These are phyloP conservation scores for Aschersonia sp. DNA, from an alignment of 2,329 filamentous ascomycete genomes.

Conservation along the genomic window DNA sequence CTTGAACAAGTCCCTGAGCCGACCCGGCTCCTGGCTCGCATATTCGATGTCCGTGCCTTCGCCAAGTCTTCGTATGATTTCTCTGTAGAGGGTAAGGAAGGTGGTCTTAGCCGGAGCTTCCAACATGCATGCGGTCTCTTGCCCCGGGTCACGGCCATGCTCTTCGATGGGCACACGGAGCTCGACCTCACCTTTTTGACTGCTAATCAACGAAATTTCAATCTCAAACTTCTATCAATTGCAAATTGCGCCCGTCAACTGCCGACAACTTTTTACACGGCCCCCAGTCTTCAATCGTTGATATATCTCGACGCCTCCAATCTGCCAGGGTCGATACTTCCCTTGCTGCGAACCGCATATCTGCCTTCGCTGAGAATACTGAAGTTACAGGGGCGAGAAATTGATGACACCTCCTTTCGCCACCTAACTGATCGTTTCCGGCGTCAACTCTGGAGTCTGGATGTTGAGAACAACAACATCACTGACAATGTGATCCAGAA, in stretches of 20 bases:
- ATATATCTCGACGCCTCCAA: constrained; percentile 39
- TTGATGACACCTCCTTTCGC: constrained; percentile 24
- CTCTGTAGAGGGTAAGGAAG: constrained; percentile 21
- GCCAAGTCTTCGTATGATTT: constrained; percentile 24
- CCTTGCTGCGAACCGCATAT: constrained; percentile 17
- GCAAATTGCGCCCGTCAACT: constrained; percentile 24
- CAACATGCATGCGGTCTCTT: constrained; percentile 22
- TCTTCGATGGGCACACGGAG: constrained; percentile 32
- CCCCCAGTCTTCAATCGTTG: constrained; percentile 21
- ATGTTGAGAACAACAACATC: constrained; percentile 36
- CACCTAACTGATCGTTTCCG: constrained; percentile 17
- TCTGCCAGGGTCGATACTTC: constrained; percentile 27
- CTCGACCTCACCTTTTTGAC: constrained; percentile 26
- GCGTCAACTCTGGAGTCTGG: constrained; percentile 39
- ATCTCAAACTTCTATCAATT: constrained; percentile 28
- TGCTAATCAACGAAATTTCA: constrained; percentile 2
- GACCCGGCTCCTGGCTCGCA: constrained; percentile 28
- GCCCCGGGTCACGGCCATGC: constrained; percentile 28
- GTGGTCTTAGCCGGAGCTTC: constrained; percentile 22
- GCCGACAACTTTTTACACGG: constrained; percentile 23
- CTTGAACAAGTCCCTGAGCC: constrained; percentile 16
- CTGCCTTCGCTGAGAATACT: constrained; percentile 35
- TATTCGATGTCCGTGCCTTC: constrained; percentile 33
- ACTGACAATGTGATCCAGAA: constrained; percentile 26
- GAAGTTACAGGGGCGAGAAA: constrained; percentile 30